Base-by-base conservation (phyloP, 2,329 filamentous ascomycete genomes). In the Ceratocystiopsis sp. region DNA sequence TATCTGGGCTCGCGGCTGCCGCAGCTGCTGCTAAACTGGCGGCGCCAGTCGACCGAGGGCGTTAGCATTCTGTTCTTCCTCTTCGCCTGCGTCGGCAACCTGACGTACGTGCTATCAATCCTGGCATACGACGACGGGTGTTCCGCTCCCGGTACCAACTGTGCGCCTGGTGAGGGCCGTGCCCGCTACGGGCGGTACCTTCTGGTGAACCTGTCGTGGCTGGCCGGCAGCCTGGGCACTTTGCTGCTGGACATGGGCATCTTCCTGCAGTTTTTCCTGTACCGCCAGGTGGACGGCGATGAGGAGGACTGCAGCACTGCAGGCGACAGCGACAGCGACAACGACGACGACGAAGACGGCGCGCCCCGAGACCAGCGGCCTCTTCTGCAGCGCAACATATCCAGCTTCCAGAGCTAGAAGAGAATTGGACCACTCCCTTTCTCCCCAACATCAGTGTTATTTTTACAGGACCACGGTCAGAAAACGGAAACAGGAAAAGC, bases 21-120 rank as follows among this genome's bases (percentile, higher is more conserved):
- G 0, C 91, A 98, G 63, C 69, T 98, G 2, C 68, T 95, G 9
- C 74, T 96, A 42, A 98, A 96, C 61, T 93, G 84, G 65, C 76
- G 84, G 17, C 80, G 91, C 49, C 93, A 93, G 64, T 87, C 80
- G 37, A 95, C 87, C 1, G 87, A 96, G 44, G 91, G 91, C 4
- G 80, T 98, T 17, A 89, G 83, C 50, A 78, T 95, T 63, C 71
- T 96, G 12, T 98, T 96, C 63, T 96, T 96, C 65, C 67, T 96
- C 18, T 96, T 98, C 58, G 91, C 91, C 5, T 96, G 89, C 57
- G 75, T 96, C 7, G 91, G 91, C 2, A 98, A 98, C 58, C 60
- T 94, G 50, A 95, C 87, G 0, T 96, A 93, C 55, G 87, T 95
- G 16, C 65, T 94, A 35, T 87, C 80, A 35, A 96, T 98, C 52